A percentile compares a stretch with the other conserved stretches of the same genome.
These are phyloP conservation scores for Groenewaldozyma tartarivorans DNA, from an alignment of 805 yeast species.

Conservation along the genomic window DNA sequence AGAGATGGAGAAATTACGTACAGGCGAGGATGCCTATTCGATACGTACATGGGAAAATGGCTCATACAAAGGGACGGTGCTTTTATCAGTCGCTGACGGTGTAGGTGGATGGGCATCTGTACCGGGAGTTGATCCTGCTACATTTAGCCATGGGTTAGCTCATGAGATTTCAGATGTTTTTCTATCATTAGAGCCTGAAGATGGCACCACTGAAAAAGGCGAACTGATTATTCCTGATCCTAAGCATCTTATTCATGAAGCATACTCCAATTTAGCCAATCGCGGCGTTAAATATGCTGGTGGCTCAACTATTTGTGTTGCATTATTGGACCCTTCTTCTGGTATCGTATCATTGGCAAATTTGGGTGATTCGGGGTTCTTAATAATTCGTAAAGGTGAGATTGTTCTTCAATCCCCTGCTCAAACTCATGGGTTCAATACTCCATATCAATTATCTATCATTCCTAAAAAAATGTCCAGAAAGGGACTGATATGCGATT, in stretches of 20 bases:
- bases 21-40: constrained; percentile 10
- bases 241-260: constrained; percentile 39
- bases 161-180: constrained; percentile 38
- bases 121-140: constrained; percentile 81
- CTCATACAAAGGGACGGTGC: constrained; percentile 12
- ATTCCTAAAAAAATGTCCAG: constrained; percentile 33
- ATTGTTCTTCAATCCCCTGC: constrained; percentile 58
- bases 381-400: constrained; percentile 60
- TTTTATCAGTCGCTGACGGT: constrained; percentile 59
- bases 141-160: constrained; percentile 75
- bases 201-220: constrained; percentile 4
- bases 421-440: constrained; percentile 82
- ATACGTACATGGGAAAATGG: constrained; percentile 4
- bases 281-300: constrained; percentile 72
- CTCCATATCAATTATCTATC: constrained; percentile 84
- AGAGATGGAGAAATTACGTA: not conserved
- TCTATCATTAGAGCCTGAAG: constrained; percentile 17
- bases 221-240: constrained; percentile 30
- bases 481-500: constrained; percentile 46
- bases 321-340: constrained; percentile 43
- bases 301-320: constrained; percentile 88
- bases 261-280: constrained; percentile 44
- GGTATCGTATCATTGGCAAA: constrained; percentile 59
- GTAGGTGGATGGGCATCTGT: constrained; percentile 93
- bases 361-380: constrained; percentile 93